A percentile compares a stretch with the other conserved stretches of the same genome.
phyloP scores from a whole-genome alignment of 768 basidiomycete genomes.

The Psilocybe cyanescens region DNA sequence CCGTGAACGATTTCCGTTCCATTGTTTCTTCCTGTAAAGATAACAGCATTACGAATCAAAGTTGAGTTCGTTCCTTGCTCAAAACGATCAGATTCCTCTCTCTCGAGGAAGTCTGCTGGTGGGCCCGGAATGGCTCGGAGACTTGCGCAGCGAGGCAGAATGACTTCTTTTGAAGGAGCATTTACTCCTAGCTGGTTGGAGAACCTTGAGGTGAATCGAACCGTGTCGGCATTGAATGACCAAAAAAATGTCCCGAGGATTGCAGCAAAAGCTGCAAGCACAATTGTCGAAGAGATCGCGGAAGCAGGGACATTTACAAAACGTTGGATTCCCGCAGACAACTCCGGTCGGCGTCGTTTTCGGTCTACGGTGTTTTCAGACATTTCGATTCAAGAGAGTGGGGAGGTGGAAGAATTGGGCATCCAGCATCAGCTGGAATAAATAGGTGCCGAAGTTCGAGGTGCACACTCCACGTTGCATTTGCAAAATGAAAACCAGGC shows the following conservation, averaged over 20 bases:
- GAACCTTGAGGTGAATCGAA: not conserved
- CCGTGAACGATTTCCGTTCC: conserved; percentile 59
- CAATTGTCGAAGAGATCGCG: not conserved
- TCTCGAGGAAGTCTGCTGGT: conserved; percentile 37
- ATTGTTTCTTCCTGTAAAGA: conserved; percentile 64
- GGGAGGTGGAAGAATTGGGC: not conserved
- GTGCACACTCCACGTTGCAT: conserved; percentile 19
- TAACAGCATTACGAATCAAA: conserved; percentile 71
- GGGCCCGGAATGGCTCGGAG: conserved; percentile 51
- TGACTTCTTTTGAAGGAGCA: conserved; percentile 24
- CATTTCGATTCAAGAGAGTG: not conserved
- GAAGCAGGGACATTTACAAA: not conserved
- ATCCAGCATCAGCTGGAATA: conserved; percentile 7
- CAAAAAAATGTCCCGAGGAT: conserved; percentile 11
- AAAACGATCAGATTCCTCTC: conserved; percentile 64
- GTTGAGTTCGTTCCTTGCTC: conserved; percentile 68
- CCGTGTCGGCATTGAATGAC: conserved; percentile 2
- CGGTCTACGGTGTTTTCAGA: not conserved
- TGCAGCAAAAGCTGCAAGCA: conserved; percentile 6
- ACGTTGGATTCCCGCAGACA: not conserved
- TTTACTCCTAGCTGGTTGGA: not conserved
- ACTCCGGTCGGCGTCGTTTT: not conserved
- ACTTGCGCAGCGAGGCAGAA: conserved; percentile 54
- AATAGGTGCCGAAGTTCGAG: not conserved
- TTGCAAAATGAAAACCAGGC: conserved; percentile 10